These are phyloP conservation scores for Zelonia costaricensis DNA, from an alignment of 208 protist species.

Conservation along the genomic window DNA sequence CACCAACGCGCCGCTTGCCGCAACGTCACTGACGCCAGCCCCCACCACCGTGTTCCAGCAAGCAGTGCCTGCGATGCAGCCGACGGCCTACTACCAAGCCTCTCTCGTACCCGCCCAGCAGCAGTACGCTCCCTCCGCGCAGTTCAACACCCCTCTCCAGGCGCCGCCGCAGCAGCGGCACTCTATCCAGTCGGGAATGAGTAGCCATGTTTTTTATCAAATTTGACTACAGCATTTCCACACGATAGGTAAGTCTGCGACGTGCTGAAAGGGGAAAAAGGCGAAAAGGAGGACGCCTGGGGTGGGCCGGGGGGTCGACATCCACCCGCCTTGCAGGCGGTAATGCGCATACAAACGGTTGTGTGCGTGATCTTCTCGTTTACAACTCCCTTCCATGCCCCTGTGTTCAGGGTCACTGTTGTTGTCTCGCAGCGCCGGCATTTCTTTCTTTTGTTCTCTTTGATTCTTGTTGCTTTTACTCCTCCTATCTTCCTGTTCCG, in stretches of 20 bases:
- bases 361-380: too few species aligned
- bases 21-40: slow-evolving; percentile 7
- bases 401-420: too few species aligned
- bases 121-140: slow-evolving; percentile 3
- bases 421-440: too few species aligned
- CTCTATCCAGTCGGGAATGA: slow-evolving; percentile 1
- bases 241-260: too few species aligned
- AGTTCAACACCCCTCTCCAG: slow-evolving; percentile 10
- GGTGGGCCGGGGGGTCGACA: too few species aligned
- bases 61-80: slow-evolving; percentile 9
- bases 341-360: neutral
- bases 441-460: too few species aligned
- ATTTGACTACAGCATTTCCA: slow-evolving; percentile 19
- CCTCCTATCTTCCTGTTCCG: too few species aligned
- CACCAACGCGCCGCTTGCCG: slow-evolving; percentile 13
- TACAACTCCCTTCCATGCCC: too few species aligned
- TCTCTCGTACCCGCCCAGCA: slow-evolving; percentile 9
- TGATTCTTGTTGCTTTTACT: too few species aligned
- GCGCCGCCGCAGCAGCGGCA: slow-evolving; percentile 3
- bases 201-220: slow-evolving; percentile 22
- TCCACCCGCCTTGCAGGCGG: too few species aligned
- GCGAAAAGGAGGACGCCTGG: too few species aligned
- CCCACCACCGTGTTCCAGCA: slow-evolving; percentile 14
- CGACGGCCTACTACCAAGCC: slow-evolving; percentile 21
- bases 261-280: too few species aligned